These are phyloP conservation scores for Capsicum chinense DNA, from an alignment of 257 asterid species.

Conservation along the genomic window DNA sequence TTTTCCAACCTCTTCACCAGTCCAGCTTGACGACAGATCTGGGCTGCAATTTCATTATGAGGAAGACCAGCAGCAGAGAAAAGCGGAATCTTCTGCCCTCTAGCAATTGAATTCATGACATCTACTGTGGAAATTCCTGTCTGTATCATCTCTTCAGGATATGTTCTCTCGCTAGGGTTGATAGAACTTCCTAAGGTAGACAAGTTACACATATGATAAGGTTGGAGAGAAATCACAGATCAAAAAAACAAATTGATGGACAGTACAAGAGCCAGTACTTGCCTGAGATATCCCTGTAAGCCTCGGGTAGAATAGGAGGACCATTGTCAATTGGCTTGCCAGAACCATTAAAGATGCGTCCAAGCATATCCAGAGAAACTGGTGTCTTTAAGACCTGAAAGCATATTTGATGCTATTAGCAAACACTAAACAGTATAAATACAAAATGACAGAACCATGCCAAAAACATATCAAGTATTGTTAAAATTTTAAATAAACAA, in stretches of 20 bases:
- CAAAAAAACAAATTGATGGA: background rate
- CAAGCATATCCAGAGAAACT: slow-evolving; percentile 59
- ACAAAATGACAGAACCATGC: background rate
- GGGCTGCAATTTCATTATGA: slow-evolving; percentile 99
- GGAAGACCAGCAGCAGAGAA: slow-evolving; percentile 99
- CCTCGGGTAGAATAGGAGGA: slow-evolving; percentile 98
- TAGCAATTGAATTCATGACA: slow-evolving; percentile 98
- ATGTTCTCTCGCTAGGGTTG: slow-evolving; percentile 98
- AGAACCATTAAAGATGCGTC: slow-evolving; percentile 59
- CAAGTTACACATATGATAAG: slow-evolving; percentile 18
- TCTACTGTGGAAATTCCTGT: slow-evolving; percentile 97
- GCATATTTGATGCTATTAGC: slow-evolving; percentile 2
- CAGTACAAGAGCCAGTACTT: slow-evolving; percentile 40
- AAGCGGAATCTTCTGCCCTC: slow-evolving; percentile 98
- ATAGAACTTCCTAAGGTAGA: slow-evolving; percentile 84
- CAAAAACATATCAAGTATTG: background rate
- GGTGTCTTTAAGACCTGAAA: slow-evolving; percentile 56
- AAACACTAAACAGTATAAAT: background rate
- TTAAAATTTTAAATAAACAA: background rate
- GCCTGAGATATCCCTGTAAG: slow-evolving; percentile 98
- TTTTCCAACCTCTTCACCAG: slow-evolving; percentile 93
- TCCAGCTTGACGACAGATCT: slow-evolving; percentile 99
- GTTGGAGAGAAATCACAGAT: slow-evolving; percentile 5
- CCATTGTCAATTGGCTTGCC: slow-evolving; percentile 96
- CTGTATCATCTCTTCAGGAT: slow-evolving; percentile 98